Evolutionary conservation across 495 filamentous ascomycete genomes (phyloP).

Genomic region (Viridothelium virens): DNA sequence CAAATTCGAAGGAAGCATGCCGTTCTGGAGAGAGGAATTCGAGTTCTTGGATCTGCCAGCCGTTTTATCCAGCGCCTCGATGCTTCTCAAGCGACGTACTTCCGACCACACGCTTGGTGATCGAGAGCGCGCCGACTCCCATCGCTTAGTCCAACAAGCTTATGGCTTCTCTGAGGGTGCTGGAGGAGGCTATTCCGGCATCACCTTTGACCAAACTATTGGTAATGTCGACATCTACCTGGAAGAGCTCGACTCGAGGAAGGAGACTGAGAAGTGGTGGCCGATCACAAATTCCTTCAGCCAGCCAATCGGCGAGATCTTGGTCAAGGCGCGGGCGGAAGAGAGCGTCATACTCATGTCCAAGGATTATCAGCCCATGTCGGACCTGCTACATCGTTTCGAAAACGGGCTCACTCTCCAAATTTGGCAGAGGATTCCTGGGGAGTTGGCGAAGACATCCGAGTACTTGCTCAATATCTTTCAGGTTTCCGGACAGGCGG

Average conservation of each 20-base stretch:
- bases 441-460: constrained; percentile 67
- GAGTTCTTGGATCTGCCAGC: constrained; percentile 78
- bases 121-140: background rate
- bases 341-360: constrained; percentile 83
- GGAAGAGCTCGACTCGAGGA: constrained; percentile 70
- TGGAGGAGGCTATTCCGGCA: constrained; percentile 32
- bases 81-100: constrained; percentile 66
- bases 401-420: constrained; percentile 73
- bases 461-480: constrained; percentile 90
- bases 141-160: constrained; percentile 24
- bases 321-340: constrained; percentile 74
- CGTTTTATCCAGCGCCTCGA: constrained; percentile 66
- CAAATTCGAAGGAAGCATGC: constrained; percentile 71
- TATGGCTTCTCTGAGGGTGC: constrained; percentile 27
- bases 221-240: constrained; percentile 77
- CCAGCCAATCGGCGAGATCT: constrained; percentile 74
- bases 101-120: constrained; percentile 16
- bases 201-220: constrained; percentile 50
- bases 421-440: constrained; percentile 70
- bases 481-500: constrained; percentile 82
- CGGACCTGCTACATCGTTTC: constrained; percentile 78
- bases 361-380: constrained; percentile 75
- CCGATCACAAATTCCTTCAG: constrained; percentile 65
- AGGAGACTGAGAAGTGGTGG: constrained; percentile 86
- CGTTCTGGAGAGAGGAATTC: constrained; percentile 93